Conservation (phyloP, 2,329 filamentous ascomycete genomes). For the Alternaria sp. region DNA sequence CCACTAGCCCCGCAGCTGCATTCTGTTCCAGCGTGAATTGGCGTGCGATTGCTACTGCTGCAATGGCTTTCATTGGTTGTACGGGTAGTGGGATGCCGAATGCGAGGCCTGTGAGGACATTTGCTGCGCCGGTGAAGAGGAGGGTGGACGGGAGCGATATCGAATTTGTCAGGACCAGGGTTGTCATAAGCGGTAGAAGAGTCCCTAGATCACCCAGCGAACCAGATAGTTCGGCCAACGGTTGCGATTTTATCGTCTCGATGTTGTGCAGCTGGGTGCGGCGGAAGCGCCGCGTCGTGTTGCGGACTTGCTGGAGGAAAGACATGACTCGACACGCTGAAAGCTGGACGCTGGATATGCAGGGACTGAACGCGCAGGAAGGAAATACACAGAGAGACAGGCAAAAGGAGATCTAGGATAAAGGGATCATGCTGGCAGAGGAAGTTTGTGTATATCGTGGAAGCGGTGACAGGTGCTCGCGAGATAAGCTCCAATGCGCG, state of each 20-base stretch:
- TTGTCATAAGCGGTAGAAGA: slow-evolving; percentile 85
- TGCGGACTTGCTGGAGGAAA: slow-evolving; percentile 10
- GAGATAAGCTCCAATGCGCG: slow-evolving; percentile 3
- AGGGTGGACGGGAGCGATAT: slow-evolving; percentile 84
- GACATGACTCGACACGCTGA: slow-evolving; percentile 19
- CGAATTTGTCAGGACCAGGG: slow-evolving; percentile 76
- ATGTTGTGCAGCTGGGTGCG: slow-evolving; percentile 57
- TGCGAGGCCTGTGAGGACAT: slow-evolving; percentile 77
- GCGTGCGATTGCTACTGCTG: slow-evolving; percentile 81
- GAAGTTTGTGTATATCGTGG: neutral
- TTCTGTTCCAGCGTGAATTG: slow-evolving; percentile 72
- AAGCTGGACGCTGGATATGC: neutral
- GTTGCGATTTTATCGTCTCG: slow-evolving; percentile 60
- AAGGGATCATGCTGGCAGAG: neutral
- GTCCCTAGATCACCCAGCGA: slow-evolving; percentile 90
- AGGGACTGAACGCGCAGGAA: neutral
- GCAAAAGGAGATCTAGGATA: neutral
- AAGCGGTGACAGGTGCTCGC: neutral
- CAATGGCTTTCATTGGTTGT: slow-evolving; percentile 90
- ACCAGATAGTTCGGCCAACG: slow-evolving; percentile 81
- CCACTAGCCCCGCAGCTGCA: slow-evolving; percentile 82
- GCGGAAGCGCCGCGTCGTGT: slow-evolving; percentile 38
- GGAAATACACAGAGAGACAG: neutral
- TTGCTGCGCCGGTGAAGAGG: slow-evolving; percentile 86
- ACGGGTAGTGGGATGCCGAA: slow-evolving; percentile 93